phyloP scores from a whole-genome alignment of 75 land plant species.

The Pseudotsuga menziesii region DNA sequence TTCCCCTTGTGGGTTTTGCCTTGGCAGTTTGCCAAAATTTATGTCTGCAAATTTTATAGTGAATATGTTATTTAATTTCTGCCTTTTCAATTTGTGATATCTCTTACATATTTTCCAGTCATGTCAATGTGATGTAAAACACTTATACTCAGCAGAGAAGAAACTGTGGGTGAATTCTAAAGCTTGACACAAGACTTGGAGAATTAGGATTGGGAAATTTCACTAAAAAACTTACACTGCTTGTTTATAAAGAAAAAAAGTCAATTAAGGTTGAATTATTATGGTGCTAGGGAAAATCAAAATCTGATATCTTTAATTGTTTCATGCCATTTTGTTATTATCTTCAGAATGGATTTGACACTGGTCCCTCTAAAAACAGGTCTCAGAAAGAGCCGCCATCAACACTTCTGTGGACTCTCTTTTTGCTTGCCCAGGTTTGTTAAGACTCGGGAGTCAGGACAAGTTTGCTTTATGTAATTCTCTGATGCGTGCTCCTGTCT shows the following conservation, averaged over 20 bases:
- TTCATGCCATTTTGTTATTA: neutral
- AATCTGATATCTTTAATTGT: neutral
- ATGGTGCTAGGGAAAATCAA: neutral
- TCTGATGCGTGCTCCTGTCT: neutral
- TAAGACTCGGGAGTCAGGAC: neutral
- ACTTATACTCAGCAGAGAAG: no score
- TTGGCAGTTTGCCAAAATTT: no score
- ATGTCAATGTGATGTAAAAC: no score
- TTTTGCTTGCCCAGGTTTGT: slow-evolving; percentile 86
- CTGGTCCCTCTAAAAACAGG: slow-evolving; percentile 29
- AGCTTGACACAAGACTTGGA: no score
- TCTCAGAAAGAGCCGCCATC: slow-evolving; percentile 83
- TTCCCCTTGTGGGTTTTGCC: no score
- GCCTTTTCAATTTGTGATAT: no score
- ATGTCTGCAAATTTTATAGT: no score
- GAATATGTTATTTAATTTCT: no score
- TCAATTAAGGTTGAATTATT: neutral
- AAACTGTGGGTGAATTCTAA: no score
- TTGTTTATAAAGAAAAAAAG: neutral
- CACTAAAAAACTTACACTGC: no score
- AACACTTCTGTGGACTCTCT: slow-evolving; percentile 92
- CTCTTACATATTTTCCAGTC: no score
- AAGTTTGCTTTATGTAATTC: neutral
- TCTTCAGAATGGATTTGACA: neutral
- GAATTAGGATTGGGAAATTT: no score